phyloP scores from a whole-genome alignment of 1,139 yeast species.

The Candida sp. region DNA sequence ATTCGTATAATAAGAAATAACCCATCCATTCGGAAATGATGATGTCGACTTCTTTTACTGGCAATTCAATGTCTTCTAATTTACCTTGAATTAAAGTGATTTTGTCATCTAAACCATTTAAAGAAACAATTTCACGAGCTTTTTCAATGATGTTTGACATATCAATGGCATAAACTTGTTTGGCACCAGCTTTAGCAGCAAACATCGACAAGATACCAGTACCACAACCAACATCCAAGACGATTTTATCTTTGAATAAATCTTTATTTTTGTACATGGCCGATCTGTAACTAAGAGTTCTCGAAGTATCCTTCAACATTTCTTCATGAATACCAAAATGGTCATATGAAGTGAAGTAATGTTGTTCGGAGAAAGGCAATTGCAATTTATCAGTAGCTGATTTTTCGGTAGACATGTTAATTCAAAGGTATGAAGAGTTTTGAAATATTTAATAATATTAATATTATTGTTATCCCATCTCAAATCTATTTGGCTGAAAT shows the following conservation, averaged over 20 bases:
- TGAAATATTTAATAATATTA: too few species aligned
- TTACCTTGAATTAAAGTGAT: slow-evolving; percentile 91
- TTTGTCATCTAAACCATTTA: slow-evolving; percentile 84
- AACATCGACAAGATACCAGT: slow-evolving; percentile 97
- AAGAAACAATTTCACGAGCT: slow-evolving; percentile 81
- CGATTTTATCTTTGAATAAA: slow-evolving; percentile 87
- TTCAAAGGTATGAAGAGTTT: too few species aligned
- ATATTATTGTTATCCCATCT: too few species aligned
- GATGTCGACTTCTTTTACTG: slow-evolving; percentile 80
- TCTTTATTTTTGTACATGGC: slow-evolving; percentile 92
- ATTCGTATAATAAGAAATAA: slow-evolving; percentile 90
- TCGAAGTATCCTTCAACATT: slow-evolving; percentile 93
- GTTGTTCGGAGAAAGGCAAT: slow-evolving; percentile 74
- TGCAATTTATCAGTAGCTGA: slow-evolving; percentile 53
- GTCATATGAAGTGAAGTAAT: slow-evolving; percentile 92
- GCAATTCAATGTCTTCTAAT: slow-evolving; percentile 88
- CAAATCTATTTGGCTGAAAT: neutral
- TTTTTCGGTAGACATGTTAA: slow-evolving; percentile 2
- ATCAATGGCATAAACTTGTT: slow-evolving; percentile 95
- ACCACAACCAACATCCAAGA: slow-evolving; percentile 99
- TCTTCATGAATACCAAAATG: slow-evolving; percentile 99
- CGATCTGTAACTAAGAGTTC: slow-evolving; percentile 89
- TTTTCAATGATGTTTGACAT: slow-evolving; percentile 95
- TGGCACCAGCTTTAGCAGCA: slow-evolving; percentile 98
- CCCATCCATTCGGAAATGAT: slow-evolving; percentile 99